Evolutionary conservation across 2,329 filamentous ascomycete species (phyloP).

Genomic region (Ophiostoma montium): DNA sequence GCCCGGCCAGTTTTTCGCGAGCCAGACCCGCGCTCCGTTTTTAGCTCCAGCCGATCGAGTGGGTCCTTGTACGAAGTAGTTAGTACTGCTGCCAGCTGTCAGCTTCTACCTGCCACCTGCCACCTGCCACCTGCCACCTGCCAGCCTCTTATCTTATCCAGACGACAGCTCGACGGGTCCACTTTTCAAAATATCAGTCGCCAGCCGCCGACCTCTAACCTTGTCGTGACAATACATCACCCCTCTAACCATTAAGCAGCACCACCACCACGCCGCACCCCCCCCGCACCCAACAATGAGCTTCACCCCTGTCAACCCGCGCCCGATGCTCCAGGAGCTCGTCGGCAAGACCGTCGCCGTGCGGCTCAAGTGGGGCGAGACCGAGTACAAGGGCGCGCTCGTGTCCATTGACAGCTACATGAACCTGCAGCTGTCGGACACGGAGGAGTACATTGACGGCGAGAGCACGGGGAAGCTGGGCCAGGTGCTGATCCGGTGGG

Average conservation of each 20-base stretch:
- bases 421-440: conserved; percentile 87
- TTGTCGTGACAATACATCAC: no score
- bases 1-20: no score
- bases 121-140: no score
- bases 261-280: background rate
- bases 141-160: no score
- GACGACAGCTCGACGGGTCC: no score
- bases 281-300: conserved; percentile 10
- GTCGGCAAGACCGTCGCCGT: conserved; percentile 86
- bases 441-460: conserved; percentile 83
- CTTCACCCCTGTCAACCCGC: conserved; percentile 90
- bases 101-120: no score
- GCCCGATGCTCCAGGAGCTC: conserved; percentile 86
- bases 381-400: conserved; percentile 88
- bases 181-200: no score
- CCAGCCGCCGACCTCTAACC: conserved; percentile 3
- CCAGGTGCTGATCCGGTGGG: conserved; percentile 78
- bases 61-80: no score
- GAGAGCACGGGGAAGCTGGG: conserved; percentile 75
- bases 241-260: background rate
- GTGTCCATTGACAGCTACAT: conserved; percentile 93
- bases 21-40: no score
- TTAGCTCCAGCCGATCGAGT: no score
- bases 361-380: conserved; percentile 94
- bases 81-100: no score